A percentile compares a stretch with the other conserved stretches of the same genome.
Evolutionary conservation across 306 rosid genomes (phyloP).

Genomic region (Vachellia collinsii): DNA sequence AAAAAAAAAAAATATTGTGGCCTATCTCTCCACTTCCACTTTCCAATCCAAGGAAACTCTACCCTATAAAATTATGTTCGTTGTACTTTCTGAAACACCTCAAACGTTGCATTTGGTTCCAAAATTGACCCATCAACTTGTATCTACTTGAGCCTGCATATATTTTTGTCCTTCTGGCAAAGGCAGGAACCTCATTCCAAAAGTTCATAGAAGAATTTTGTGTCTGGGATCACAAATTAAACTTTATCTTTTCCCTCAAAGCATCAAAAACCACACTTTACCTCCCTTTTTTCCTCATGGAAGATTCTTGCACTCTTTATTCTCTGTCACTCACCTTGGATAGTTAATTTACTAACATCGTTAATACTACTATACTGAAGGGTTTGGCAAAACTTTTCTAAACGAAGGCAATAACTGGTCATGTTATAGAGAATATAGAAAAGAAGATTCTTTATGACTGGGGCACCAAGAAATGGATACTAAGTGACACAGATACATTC

Average conservation of each 20-base stretch:
- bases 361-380: slow-evolving; percentile 24
- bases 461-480: slow-evolving; percentile 19
- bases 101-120: slow-evolving; percentile 38
- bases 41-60: slow-evolving; percentile 37
- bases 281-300: slow-evolving; percentile 37
- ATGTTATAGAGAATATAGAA: neutral
- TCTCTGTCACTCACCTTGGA: slow-evolving; percentile 40
- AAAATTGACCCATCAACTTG: slow-evolving; percentile 41
- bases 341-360: slow-evolving; percentile 17
- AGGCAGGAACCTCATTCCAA: slow-evolving; percentile 53
- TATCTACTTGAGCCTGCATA: slow-evolving; percentile 32
- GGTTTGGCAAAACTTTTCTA: neutral
- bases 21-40: slow-evolving; percentile 34
- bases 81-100: slow-evolving; percentile 37
- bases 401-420: slow-evolving; percentile 9
- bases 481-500: slow-evolving; percentile 27
- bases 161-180: slow-evolving; percentile 41
- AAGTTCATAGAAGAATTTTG: slow-evolving; percentile 39
- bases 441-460: slow-evolving; percentile 5
- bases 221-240: slow-evolving; percentile 40
- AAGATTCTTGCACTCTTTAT: slow-evolving; percentile 41
- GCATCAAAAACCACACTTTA: slow-evolving; percentile 47
- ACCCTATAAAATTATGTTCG: slow-evolving; percentile 36
- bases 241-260: slow-evolving; percentile 37
- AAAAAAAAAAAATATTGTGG: slow-evolving; percentile 32